Evolutionary conservation across 225 moss, liverwort and hornwort genomes (phyloP), one percentile per base, ranked within the genome.

Genomic region (Climacium dendroides): DNA sequence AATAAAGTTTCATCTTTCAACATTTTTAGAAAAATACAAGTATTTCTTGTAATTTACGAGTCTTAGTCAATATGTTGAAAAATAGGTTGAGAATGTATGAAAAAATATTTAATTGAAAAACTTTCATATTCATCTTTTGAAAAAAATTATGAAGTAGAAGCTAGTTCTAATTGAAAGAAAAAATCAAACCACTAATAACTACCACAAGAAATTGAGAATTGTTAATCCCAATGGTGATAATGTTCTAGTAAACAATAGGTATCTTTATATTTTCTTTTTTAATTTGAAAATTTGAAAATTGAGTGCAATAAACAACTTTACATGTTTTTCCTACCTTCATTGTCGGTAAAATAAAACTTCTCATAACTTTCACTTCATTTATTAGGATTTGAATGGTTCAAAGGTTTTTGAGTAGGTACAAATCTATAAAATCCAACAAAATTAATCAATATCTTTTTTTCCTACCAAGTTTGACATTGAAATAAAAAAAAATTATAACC

Each of bases 381-480:
- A 19, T 35, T 35, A 4, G 5, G 11, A 66, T 11, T 66, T n/a
- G 6, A 66, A 66, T 67, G 37, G 23, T 37, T 37, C 7, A 39
- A 37, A 69, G 23, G 14, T 39, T 69, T 23, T 14, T 13, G 0
- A 39, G 0, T 39, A 14, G 23, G 2, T 16, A 39, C 24, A 5
- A 69, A 39, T 39, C 37, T 69, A 39, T 8, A 39, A 39, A 65
- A 39, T 39, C 7, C 13, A 7, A 39, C 2, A 39, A 14, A 13
- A 22, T 4, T 23, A n/a, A 39, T 24, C 25, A 13, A 24, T 13
- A 39, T 23, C 0, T 13, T 39, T 24, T 19, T 19, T n/a, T 11
- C 5, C 10, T 35, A 6, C 1, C 1, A 1, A 7, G 5, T 19
- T 20, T 20, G n/a, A n/a, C 10, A 11, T 19, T n/a, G 6, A n/a